Conservation (phyloP, 78 protist species). For the Diacronema lutheri region DNA sequence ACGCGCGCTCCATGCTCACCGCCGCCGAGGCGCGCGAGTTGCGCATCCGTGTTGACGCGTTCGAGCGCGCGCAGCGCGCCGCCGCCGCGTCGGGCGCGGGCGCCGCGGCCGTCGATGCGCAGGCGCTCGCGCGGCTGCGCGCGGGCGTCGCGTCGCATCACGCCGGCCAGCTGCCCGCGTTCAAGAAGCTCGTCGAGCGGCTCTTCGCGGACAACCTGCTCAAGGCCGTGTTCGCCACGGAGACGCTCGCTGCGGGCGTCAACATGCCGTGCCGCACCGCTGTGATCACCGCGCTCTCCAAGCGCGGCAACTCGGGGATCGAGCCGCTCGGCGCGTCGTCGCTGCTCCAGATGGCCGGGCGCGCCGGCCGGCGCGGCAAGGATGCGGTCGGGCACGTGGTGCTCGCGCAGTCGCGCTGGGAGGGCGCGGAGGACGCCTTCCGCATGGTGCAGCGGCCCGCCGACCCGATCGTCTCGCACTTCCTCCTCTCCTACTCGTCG, state of each 20-base stretch:
- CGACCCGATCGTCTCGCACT: background rate
- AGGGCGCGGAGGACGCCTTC: background rate
- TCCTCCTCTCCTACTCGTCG: background rate
- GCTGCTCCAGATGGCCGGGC: conserved; percentile 10
- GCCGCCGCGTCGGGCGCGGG: too few species aligned
- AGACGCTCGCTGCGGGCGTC: conserved; percentile 15
- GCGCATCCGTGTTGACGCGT: background rate
- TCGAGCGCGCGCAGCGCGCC: background rate
- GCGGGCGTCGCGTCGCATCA: background rate
- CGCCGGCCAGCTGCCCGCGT: background rate
- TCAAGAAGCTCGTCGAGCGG: background rate
- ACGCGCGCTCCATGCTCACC: background rate
- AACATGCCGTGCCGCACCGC: conserved; percentile 11
- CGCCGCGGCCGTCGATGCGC: background rate
- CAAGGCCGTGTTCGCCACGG: background rate
- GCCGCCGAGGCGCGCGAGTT: background rate
- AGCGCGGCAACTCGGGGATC: background rate
- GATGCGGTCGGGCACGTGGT: background rate
- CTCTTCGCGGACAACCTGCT: background rate
- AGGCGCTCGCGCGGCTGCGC: background rate
- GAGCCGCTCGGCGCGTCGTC: background rate
- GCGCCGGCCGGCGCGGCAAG: conserved; percentile 7
- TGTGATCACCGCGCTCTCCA: background rate
- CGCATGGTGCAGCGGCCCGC: background rate
- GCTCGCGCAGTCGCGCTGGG: background rate